These are phyloP conservation scores for Truncatella angustata DNA, from an alignment of 2,329 filamentous ascomycete genomes.

Conservation along the genomic window DNA sequence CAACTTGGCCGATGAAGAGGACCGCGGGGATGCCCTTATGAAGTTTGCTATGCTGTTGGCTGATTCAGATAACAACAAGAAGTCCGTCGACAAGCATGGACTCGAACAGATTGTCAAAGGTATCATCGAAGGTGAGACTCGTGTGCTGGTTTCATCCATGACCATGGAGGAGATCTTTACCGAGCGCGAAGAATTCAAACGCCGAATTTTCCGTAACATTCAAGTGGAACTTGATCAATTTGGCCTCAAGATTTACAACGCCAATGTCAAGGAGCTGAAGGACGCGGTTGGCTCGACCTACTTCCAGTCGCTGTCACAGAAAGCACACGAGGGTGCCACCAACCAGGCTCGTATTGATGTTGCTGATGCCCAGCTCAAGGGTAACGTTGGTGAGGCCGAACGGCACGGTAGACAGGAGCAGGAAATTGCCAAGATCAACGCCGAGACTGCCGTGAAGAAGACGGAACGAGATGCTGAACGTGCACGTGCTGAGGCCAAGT, in stretches of 20 bases:
- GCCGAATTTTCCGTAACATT: conserved; percentile 71
- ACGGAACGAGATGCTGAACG: conserved; percentile 83
- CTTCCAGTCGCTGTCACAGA: conserved; percentile 77
- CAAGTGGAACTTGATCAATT: conserved; percentile 79
- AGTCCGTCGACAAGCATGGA: conserved; percentile 47
- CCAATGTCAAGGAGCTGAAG: conserved; percentile 81
- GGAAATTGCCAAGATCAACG: conserved; percentile 84
- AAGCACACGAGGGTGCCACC: conserved; percentile 80
- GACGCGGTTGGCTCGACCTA: conserved; percentile 81
- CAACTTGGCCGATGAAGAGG: conserved; percentile 37
- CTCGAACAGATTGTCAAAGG: conserved; percentile 85
- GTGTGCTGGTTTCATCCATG: conserved; percentile 81
- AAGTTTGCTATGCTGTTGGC: conserved; percentile 83
- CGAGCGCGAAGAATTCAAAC: conserved; percentile 74
- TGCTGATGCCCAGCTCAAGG: conserved; percentile 61
- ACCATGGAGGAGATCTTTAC: conserved; percentile 92
- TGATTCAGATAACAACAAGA: conserved; percentile 48
- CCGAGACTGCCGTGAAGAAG: conserved; percentile 76
- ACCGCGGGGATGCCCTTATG: conserved; percentile 62
- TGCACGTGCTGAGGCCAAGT: conserved; percentile 71
- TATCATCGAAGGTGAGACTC: conserved; percentile 85
- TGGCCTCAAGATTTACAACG: conserved; percentile 71
- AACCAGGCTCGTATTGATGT: conserved; percentile 67
- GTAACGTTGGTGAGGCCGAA: conserved; percentile 74
- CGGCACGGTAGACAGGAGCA: conserved; percentile 79